Base-by-base conservation (phyloP, 805 yeast species). In the Cyberlindnera misumaiensis region DNA sequence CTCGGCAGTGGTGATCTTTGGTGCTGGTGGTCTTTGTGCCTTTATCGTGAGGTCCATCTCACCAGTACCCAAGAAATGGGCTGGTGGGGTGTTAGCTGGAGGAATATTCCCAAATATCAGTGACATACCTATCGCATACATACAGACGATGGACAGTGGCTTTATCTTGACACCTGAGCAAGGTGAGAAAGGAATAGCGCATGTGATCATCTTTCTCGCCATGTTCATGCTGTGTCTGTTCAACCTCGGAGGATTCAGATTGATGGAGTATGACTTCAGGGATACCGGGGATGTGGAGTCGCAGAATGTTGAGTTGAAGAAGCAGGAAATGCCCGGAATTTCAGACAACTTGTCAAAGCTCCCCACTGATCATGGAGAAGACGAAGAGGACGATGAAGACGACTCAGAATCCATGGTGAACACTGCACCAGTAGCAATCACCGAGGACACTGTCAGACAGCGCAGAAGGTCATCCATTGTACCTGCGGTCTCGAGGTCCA, bases 171-270 rank as follows among this genome's bases (percentile, higher is more conserved):
- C 65, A 1, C 25, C 48, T 2, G 55, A 43, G 3, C 65, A 70
- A 38, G 75, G 71, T 13, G 55, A 63, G 35, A 62, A 59, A 45
- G 79, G 78, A 4, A 75, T 72, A 28, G 76, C 78, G 4, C 68
- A 11, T 36, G 42, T 66, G 72, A 29, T 29, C 11, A 35, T 30
- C 28, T 56, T 64, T 69, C 34, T 68, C 67, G 45, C 52, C 63
- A 26, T 69, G 75, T 13, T 47, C 68, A 2, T 86, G 28, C 66
- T 84, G 31, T 60, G 73, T 50, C 77, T 83, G 61, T 85, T 86
- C 71, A 81, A 84, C 51, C 60, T 83, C 32, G 96, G 96, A 2
- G 73, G 83, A 38, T 81, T 80, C 60, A 68, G 77, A 44, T 59
- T 88, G 38, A 67, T 87, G 11, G 82, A 78, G 30, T 64, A 76